Evolutionary conservation across 75 land plant species (phyloP).

Genomic region (Picea sitchensis): DNA sequence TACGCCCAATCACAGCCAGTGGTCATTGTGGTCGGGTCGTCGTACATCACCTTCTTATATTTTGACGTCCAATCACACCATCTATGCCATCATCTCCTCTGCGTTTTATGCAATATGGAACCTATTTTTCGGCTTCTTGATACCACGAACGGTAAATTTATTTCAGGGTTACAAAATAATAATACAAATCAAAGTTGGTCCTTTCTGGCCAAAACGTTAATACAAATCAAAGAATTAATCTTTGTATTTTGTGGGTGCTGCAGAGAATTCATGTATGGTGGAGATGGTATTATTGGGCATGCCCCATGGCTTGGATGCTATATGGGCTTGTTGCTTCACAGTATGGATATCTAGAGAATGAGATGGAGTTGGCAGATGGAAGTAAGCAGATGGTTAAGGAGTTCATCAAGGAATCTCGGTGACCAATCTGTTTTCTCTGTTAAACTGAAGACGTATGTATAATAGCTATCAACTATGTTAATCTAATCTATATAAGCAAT

Average conservation of each 20-base stretch:
- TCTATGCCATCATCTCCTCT: conserved; percentile 68
- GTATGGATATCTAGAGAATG: conserved; percentile 35
- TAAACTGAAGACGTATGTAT: too few relatives aligned
- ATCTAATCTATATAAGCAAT: too few relatives aligned
- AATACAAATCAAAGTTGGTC: too few relatives aligned
- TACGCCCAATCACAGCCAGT: too few relatives aligned
- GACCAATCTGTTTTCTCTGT: too few relatives aligned
- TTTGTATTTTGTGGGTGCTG: neutral
- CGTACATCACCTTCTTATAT: conserved; percentile 70
- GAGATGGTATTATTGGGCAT: conserved; percentile 84
- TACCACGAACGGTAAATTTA: conserved; percentile 44
- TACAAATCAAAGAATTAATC: too few relatives aligned
- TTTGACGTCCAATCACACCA: conserved; percentile 76
- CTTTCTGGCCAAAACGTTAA: too few relatives aligned
- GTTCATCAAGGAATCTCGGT: conserved; percentile 22
- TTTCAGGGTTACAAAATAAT: too few relatives aligned
- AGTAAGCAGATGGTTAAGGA: conserved; percentile 22
- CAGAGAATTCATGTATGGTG: conserved; percentile 81
- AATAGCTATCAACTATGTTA: too few relatives aligned
- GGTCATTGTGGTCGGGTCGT: neutral
- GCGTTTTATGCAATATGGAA: conserved; percentile 79
- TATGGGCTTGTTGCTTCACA: conserved; percentile 71
- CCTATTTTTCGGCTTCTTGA: conserved; percentile 81
- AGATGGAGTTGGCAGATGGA: conserved; percentile 18
- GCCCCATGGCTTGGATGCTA: conserved; percentile 71